A percentile compares a stretch with the other conserved stretches of the same genome.
Evolutionary conservation across 495 filamentous ascomycete species (phyloP).

Genomic region (Achaetomiella virescens): DNA sequence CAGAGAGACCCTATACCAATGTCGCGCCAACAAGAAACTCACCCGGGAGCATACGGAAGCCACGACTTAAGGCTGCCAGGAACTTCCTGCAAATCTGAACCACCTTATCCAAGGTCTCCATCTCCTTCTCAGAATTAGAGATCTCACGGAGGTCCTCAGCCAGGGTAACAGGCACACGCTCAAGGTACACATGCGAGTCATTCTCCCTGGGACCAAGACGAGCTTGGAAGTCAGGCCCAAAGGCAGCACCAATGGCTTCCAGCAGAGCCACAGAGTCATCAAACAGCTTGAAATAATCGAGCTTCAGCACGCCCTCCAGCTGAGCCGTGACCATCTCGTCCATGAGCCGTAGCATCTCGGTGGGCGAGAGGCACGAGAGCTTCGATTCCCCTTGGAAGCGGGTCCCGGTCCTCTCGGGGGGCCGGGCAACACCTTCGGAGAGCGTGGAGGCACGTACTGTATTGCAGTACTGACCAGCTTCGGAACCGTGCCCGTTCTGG

Average conservation of each 20-base stretch:
- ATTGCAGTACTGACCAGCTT: too few species aligned
- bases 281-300: conserved; percentile 21
- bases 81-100: neutral
- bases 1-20: too few species aligned
- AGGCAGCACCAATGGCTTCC: neutral
- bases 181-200: neutral
- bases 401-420: too few species aligned
- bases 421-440: too few species aligned
- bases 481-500: neutral
- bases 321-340: conserved; percentile 20
- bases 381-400: neutral
- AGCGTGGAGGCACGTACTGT: too few species aligned
- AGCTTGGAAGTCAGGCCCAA: neutral
- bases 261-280: conserved; percentile 12
- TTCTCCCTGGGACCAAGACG: neutral
- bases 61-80: too few species aligned
- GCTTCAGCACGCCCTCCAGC: conserved; percentile 20
- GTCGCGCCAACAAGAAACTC: too few species aligned
- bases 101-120: neutral
- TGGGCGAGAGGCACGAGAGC: conserved; percentile 13
- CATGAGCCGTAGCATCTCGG: conserved; percentile 20
- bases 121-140: neutral
- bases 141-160: neutral
- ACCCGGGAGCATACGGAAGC: too few species aligned
- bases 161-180: neutral